These are phyloP conservation scores for Elaeis guineensis DNA, from an alignment of 176 grass and related monocot genomes.

Conservation along the genomic window DNA sequence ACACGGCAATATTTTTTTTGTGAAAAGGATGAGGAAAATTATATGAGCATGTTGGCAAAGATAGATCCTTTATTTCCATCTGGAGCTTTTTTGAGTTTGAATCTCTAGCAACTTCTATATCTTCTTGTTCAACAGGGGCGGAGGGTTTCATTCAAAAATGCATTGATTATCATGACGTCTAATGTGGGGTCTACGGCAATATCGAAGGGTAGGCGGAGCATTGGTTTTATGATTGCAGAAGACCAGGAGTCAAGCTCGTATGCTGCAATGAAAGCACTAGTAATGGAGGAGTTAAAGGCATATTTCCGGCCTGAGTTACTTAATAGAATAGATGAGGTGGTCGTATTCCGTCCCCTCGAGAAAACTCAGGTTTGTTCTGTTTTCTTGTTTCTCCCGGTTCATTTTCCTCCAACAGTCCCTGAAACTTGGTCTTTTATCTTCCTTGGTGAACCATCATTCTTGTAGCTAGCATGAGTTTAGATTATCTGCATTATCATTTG, in stretches of 20 bases:
- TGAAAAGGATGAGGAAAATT: background rate
- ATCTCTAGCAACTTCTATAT: constrained; percentile 22
- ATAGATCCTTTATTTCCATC: no score
- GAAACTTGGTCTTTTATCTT: no score
- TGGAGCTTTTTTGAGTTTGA: constrained; percentile 12
- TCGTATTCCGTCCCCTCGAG: constrained; percentile 80
- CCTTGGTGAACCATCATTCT: no score
- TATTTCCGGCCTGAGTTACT: constrained; percentile 96
- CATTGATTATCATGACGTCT: constrained; percentile 97
- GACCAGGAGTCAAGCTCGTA: constrained; percentile 56
- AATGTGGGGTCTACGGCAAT: constrained; percentile 89
- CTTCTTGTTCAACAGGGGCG: constrained; percentile 45
- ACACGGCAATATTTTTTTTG: background rate
- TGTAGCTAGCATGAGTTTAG: no score
- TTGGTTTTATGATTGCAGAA: constrained; percentile 67
- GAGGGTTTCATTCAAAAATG: constrained; percentile 95
- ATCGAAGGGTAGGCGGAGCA: constrained; percentile 53
- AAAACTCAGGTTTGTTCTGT: constrained; percentile 60
- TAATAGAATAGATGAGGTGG: constrained; percentile 94
- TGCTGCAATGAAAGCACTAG: constrained; percentile 64
- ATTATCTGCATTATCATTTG: no score
- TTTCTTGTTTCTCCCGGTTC: background rate
- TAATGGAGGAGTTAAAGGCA: constrained; percentile 72
- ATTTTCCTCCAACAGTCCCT: background rate
- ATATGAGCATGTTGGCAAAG: no score